A percentile compares a stretch with the other conserved stretches of the same genome.
These are phyloP conservation scores for Cicer chorassanicum DNA, from an alignment of 306 rosid genomes.

Conservation along the genomic window DNA sequence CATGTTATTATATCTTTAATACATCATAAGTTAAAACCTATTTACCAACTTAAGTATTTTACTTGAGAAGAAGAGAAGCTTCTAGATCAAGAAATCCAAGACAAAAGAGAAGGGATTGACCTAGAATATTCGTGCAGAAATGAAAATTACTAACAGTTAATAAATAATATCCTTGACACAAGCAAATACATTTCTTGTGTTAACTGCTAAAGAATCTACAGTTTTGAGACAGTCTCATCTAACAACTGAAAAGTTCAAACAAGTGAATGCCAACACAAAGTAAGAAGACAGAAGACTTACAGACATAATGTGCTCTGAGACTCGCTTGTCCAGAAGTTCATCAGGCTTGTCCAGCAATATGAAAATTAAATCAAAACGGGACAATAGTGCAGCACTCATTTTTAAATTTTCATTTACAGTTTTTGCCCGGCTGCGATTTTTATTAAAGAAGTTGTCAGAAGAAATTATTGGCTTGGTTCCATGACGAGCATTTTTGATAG, in stretches of 20 bases:
- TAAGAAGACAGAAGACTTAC: conserved; percentile 62
- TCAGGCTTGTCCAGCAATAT: conserved; percentile 96
- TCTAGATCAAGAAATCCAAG: conserved; percentile 33
- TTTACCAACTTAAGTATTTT: conserved; percentile 14
- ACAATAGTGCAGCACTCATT: conserved; percentile 86
- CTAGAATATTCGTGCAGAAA: conserved; percentile 27
- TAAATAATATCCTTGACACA: conserved; percentile 2
- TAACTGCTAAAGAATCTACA: conserved; percentile 3
- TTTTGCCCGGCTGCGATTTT: conserved; percentile 86
- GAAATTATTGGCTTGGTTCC: conserved; percentile 28
- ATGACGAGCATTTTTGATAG: conserved; percentile 32
- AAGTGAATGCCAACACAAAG: conserved; percentile 20
- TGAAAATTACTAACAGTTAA: conserved; percentile 14
- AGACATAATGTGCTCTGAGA: conserved; percentile 95
- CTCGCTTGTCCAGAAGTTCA: conserved; percentile 88
- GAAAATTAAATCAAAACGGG: conserved; percentile 92
- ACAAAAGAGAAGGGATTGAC: background rate
- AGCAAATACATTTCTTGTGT: background rate
- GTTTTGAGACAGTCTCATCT: conserved; percentile 16
- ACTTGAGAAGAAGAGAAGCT: conserved; percentile 2
- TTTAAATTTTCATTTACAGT: conserved; percentile 97
- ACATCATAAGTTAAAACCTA: conserved; percentile 5
- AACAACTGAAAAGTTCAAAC: conserved; percentile 20
- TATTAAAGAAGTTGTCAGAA: conserved; percentile 27
- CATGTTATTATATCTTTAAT: background rate